Conservation (phyloP, 495 filamentous ascomycete species). For the Cryomyces minteri region DNA sequence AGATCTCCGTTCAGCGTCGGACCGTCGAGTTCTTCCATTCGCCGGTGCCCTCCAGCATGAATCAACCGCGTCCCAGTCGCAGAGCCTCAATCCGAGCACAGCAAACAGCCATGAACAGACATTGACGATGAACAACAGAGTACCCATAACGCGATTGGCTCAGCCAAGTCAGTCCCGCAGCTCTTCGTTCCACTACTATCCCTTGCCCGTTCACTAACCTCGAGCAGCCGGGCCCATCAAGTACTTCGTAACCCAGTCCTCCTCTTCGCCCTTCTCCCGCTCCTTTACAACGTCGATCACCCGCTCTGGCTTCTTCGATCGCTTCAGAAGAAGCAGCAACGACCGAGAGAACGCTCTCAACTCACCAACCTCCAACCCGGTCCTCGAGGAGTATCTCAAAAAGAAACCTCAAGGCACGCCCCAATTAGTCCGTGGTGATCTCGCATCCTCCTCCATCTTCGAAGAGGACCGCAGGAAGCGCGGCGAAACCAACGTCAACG, state of each 20-base stretch:
- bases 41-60: too few relatives aligned
- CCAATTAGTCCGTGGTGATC: constrained; percentile 14
- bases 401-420: constrained; percentile 2
- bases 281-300: constrained; percentile 1
- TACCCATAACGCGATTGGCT: background rate
- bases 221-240: background rate
- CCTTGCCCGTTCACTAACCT: background rate
- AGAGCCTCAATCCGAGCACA: too few relatives aligned
- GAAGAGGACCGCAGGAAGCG: constrained; percentile 14
- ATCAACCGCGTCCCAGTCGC: too few relatives aligned
- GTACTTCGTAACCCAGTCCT: constrained; percentile 1
- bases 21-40: too few relatives aligned
- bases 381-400: constrained; percentile 15
- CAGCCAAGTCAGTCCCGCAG: background rate
- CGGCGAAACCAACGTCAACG: background rate
- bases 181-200: constrained; percentile 2
- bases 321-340: constrained; percentile 1
- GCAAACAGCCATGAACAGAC: too few relatives aligned
- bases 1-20: too few relatives aligned
- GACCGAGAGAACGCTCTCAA: background rate
- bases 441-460: constrained; percentile 40
- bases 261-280: constrained; percentile 5
- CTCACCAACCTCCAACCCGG: constrained; percentile 9
- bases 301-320: background rate
- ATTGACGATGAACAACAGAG: background rate